A percentile compares a stretch with the other conserved stretches of the same genome.
phyloP scores from a whole-genome alignment of 306 rosid genomes.

The Dryas drummondii region DNA sequence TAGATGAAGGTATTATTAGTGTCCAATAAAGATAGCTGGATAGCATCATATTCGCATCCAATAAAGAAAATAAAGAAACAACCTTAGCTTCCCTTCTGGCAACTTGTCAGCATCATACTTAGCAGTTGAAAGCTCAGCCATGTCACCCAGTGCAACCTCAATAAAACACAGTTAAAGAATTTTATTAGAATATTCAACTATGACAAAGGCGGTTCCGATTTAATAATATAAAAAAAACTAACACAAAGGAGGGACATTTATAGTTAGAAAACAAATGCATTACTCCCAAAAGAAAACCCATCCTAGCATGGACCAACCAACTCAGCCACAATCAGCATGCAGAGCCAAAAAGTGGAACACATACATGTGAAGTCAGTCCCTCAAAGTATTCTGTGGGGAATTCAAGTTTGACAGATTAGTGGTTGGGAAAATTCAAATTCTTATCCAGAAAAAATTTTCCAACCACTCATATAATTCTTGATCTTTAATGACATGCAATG shows the following conservation, averaged over 20 bases:
- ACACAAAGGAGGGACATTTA: not conserved
- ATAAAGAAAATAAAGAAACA: constrained; percentile 25
- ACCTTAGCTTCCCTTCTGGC: constrained; percentile 86
- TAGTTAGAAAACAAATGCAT: not conserved
- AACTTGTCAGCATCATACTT: constrained; percentile 75
- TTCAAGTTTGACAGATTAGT: not conserved
- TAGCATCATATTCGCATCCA: not conserved
- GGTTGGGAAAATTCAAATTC: not conserved
- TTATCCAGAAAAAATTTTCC: not conserved
- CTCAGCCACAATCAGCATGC: not conserved
- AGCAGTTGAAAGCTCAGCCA: constrained; percentile 72
- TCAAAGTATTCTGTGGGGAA: not conserved
- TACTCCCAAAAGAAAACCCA: not conserved
- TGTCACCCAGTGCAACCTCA: constrained; percentile 92
- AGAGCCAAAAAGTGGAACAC: not conserved
- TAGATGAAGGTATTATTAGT: not conserved
- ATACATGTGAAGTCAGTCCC: not conserved
- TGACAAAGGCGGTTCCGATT: not conserved
- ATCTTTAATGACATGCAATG: not conserved
- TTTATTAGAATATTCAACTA: constrained; percentile 1
- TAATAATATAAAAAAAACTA: not conserved
- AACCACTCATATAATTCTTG: not conserved
- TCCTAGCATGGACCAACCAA: not conserved
- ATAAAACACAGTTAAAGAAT: not conserved
- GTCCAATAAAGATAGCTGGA: not conserved